These are phyloP conservation scores for Spathaspora girioi DNA, from an alignment of 805 yeast genomes.

Conservation along the genomic window DNA sequence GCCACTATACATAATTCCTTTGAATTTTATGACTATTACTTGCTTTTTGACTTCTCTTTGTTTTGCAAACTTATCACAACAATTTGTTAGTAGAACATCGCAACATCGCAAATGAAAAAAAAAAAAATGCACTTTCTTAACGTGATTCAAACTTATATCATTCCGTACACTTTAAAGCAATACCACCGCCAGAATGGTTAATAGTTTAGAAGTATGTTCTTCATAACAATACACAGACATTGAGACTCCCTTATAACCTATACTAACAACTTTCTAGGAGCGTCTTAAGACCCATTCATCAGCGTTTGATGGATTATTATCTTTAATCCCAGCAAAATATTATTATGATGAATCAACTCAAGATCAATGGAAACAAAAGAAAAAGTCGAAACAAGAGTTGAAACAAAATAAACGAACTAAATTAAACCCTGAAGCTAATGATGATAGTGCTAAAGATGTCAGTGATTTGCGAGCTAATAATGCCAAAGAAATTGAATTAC, in stretches of 20 bases:
- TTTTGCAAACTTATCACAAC: neutral
- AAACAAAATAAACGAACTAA: conserved; percentile 63
- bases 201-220: conserved; percentile 1
- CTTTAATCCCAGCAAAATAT: conserved; percentile 90
- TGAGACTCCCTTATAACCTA: no score
- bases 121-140: neutral
- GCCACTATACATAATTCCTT: no score
- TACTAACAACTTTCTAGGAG: conserved; percentile 49
- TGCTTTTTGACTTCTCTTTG: no score
- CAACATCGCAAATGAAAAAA: neutral
- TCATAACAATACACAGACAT: neutral
- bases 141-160: neutral
- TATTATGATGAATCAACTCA: conserved; percentile 89
- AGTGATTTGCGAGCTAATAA: conserved; percentile 49
- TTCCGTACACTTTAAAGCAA: neutral
- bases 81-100: neutral
- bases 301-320: conserved; percentile 84
- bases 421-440: conserved; percentile 62
- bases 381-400: conserved; percentile 63
- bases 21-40: no score
- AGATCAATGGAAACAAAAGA: conserved; percentile 87
- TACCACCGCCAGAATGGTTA: neutral
- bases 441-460: conserved; percentile 55
- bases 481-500: conserved; percentile 49
- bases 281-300: conserved; percentile 73